These are phyloP conservation scores for Colletotrichum eleusines DNA, from an alignment of 2,329 filamentous ascomycete species.

Conservation along the genomic window DNA sequence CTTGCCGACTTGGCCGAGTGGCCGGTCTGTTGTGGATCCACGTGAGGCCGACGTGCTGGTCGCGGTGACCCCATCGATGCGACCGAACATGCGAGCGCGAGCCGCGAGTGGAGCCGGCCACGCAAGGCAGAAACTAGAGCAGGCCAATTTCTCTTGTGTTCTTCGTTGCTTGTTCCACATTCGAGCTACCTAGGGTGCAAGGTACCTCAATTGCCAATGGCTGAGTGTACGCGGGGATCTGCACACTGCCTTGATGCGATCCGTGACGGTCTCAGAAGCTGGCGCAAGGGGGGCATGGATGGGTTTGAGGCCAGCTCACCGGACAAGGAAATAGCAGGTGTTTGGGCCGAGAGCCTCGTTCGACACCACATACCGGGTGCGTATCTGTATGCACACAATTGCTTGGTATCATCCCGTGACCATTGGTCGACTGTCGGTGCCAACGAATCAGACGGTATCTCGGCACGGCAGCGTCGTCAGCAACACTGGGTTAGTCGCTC, in stretches of 20 bases:
- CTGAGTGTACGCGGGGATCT: constrained; percentile 34
- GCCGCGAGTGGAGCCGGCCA: constrained; percentile 31
- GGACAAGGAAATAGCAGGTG: constrained; percentile 11
- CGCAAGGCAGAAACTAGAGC: constrained; percentile 39
- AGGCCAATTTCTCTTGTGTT: constrained; percentile 6
- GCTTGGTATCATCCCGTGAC: constrained; percentile 24
- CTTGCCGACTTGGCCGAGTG: constrained; percentile 38
- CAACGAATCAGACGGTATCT: constrained; percentile 33
- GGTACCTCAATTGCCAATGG: constrained; percentile 30
- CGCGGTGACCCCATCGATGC: constrained; percentile 24
- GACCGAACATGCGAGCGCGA: constrained; percentile 19
- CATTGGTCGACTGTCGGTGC: constrained; percentile 1
- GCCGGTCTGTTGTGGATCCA: constrained; percentile 31
- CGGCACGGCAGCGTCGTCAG: constrained; percentile 42
- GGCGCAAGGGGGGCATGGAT: constrained; percentile 15
- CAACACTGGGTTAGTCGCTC: constrained; percentile 21
- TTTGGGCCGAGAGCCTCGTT: constrained; percentile 9
- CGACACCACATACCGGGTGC: constrained; percentile 5
- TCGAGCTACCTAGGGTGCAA: too few relatives aligned
- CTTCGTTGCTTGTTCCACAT: constrained; percentile 26
- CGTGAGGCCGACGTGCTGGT: constrained; percentile 35
- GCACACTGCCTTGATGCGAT: constrained; percentile 33
- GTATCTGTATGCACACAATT: constrained; percentile 25
- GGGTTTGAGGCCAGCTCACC: constrained; percentile 32
- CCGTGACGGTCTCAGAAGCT: constrained; percentile 31